Conservation (phyloP, 164 flowering plant species). For the Magnolia kwangsiensis region DNA sequence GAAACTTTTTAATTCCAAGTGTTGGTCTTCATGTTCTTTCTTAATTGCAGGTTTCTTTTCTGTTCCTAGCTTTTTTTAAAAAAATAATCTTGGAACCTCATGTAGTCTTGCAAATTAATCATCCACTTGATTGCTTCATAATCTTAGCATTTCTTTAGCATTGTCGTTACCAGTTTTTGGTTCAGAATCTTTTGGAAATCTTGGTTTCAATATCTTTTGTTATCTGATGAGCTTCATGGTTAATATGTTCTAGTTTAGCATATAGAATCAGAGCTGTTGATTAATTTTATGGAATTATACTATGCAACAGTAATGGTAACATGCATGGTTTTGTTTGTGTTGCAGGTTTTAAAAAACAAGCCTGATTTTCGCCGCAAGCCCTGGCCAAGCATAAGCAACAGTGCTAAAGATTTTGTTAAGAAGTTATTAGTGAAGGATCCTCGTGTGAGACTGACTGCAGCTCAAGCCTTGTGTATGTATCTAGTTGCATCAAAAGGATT, state of each 20-base stretch:
- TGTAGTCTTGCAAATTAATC: too few species aligned
- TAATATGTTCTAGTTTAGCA: background rate
- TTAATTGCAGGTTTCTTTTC: too few species aligned
- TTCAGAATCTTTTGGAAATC: background rate
- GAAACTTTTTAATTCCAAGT: too few species aligned
- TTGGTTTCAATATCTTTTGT: too few species aligned
- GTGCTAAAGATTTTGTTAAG: slow-evolving; percentile 93
- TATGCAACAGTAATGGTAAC: background rate
- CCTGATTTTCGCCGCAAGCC: slow-evolving; percentile 97
- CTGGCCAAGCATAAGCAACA: slow-evolving; percentile 85
- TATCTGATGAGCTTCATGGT: background rate
- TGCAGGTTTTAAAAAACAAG: slow-evolving; percentile 82
- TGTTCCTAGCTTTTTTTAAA: too few species aligned
- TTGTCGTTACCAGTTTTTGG: background rate
- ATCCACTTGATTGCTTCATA: too few species aligned
- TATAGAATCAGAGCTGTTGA: background rate
- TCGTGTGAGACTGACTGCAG: slow-evolving; percentile 89
- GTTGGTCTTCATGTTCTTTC: too few species aligned
- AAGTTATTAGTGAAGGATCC: slow-evolving; percentile 94
- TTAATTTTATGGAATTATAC: background rate
- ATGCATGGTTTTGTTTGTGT: slow-evolving; percentile 1
- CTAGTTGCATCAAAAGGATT: background rate
- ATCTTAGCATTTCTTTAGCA: background rate
- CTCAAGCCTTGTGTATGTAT: slow-evolving; percentile 93
- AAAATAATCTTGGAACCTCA: too few species aligned